Evolutionary conservation across 2,329 filamentous ascomycete genomes (phyloP), one percentile per base, ranked within the genome.

Genomic region (Curvularia spicifera): DNA sequence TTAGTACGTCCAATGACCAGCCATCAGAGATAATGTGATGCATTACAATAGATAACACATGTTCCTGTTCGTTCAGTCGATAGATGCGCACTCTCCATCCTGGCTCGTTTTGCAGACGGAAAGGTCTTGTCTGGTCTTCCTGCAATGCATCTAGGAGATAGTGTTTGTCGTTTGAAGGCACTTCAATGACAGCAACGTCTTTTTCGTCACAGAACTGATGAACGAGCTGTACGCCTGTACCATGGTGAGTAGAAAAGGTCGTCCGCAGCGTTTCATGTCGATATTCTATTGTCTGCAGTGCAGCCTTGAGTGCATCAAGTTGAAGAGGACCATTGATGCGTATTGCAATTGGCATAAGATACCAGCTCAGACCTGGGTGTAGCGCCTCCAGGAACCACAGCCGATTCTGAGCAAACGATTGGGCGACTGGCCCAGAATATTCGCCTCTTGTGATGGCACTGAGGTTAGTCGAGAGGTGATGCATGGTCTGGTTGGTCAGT

Each of bases 21-120:
- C 59, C 59, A 26, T 61, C 59, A 4, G 56, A 61, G 2, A 56
- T 33, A 6, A 61, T 56, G 24, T 61, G 59, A 26, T 61, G 59
- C 56, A 61, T 59, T 1, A 59, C 52, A 12, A 61, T 37, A 1
- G 59, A 61, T 0, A 61, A 28, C 2, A 64, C 59, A 26, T 54
- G 39, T 0, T 51, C 10, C 4, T 59, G 15, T 15, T 33, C 12
- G 3, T 15, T 1, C 2, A 56, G 5, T 3, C 46, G 46, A 15
- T 56, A 56, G 31, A 56, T 4, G 4, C 39, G 2, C 10, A 29
- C 53, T 13, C 53, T 29, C 46, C 46, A 56, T 1, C 53, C 53
- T 7, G 53, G 10, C 46, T 56, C 46, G 0, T n/a, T 22, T 1
- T 9, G 28, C 10, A 56, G 3, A 13, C 45, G 4, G 13, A 56